Conservation (phyloP, 2,329 filamentous ascomycete species). For the Dactylellina haptotyla region DNA sequence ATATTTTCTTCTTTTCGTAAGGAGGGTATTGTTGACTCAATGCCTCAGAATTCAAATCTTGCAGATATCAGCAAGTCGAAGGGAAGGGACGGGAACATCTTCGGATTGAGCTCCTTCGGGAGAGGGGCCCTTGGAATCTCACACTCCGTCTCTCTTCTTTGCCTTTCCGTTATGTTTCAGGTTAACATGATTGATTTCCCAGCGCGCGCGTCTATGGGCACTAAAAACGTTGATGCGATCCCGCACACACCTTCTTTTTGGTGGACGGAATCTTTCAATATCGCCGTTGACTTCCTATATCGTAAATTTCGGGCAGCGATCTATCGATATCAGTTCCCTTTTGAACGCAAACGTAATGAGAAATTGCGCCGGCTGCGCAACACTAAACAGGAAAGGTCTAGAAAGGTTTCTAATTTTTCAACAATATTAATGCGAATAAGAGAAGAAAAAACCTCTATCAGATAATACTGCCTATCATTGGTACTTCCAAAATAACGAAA, state of each 20-base stretch:
- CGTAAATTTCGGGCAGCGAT: slow-evolving; percentile 39
- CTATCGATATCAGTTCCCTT: slow-evolving; percentile 31
- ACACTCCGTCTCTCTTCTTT: neutral
- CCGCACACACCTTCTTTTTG: slow-evolving; percentile 1
- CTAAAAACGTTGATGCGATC: neutral
- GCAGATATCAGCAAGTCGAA: slow-evolving; percentile 29
- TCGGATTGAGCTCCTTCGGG: slow-evolving; percentile 52
- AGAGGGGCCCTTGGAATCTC: slow-evolving; percentile 21
- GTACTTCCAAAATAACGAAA: too few relatives aligned
- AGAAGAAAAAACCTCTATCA: too few relatives aligned
- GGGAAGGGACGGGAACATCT: slow-evolving; percentile 49
- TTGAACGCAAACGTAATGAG: slow-evolving; percentile 40
- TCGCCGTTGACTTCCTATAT: slow-evolving; percentile 41
- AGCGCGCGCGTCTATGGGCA: slow-evolving; percentile 29
- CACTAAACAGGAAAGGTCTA: too few relatives aligned
- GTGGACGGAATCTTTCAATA: neutral
- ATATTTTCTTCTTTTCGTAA: slow-evolving; percentile 7
- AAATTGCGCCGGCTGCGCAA: slow-evolving; percentile 10
- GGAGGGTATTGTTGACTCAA: slow-evolving; percentile 13
- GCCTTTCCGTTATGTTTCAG: slow-evolving; percentile 40
- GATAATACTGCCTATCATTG: too few relatives aligned
- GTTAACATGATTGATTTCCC: slow-evolving; percentile 20
- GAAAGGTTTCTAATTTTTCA: too few relatives aligned
- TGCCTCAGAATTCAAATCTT: neutral
- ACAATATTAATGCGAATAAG: neutral